Percentiles rank a stretch among this genome's conserved stretches.
These are phyloP conservation scores for Eucalyptus curtisii DNA, from an alignment of 345 rosid species.

Conservation along the genomic window DNA sequence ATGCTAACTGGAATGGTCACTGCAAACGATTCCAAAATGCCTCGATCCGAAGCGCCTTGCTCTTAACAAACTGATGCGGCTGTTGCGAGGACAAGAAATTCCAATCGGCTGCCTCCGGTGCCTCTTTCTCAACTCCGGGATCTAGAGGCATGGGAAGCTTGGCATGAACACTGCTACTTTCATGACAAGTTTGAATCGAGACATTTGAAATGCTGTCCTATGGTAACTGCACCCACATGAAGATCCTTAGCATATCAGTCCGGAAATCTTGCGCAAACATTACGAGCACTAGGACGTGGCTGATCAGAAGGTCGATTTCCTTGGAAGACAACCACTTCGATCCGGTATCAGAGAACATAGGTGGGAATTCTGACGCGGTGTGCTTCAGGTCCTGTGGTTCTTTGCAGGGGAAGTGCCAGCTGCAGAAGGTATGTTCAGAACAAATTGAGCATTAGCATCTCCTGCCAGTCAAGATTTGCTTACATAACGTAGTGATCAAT, in stretches of 20 bases:
- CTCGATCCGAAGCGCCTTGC: neutral
- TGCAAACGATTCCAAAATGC: neutral
- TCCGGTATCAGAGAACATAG: constrained; percentile 33
- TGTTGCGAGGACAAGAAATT: neutral
- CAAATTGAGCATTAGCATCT: neutral
- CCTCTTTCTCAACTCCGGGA: constrained; percentile 25
- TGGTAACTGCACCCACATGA: constrained; percentile 15
- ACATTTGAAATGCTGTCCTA: constrained; percentile 39
- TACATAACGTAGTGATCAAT: neutral
- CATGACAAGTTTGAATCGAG: constrained; percentile 53
- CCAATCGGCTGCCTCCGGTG: constrained; percentile 2
- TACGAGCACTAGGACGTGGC: constrained; percentile 60
- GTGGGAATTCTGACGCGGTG: constrained; percentile 25
- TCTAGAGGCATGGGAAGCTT: constrained; percentile 51
- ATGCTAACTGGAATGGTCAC: neutral
- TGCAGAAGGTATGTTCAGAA: constrained; percentile 10
- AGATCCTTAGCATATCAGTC: constrained; percentile 59
- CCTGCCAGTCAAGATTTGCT: neutral
- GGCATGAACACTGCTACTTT: constrained; percentile 8
- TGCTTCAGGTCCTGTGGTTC: constrained; percentile 38
- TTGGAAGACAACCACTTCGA: constrained; percentile 24
- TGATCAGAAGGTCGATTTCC: constrained; percentile 42
- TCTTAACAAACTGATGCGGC: neutral
- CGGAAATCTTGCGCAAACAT: constrained; percentile 52
- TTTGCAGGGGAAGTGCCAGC: constrained; percentile 39